These are phyloP conservation scores for Cordyceps javanica DNA, from an alignment of 2,329 filamentous ascomycete genomes.

Conservation along the genomic window DNA sequence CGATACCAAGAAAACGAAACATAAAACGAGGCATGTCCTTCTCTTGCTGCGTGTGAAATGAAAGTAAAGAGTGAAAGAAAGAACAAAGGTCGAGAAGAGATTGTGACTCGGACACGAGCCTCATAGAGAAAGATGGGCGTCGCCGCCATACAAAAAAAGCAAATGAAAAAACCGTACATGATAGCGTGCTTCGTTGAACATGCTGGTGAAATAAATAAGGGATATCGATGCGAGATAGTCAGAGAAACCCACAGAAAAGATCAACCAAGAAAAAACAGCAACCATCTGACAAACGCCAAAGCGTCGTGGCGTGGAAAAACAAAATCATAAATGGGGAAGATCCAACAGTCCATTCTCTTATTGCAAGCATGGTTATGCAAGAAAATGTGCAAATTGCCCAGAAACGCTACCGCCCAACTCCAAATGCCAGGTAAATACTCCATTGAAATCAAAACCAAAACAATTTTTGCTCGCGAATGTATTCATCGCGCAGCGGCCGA, in stretches of 20 bases:
- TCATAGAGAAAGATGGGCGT: not conserved
- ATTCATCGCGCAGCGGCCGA: not conserved
- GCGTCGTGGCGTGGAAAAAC: not conserved
- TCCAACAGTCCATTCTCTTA: not conserved
- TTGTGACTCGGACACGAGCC: not conserved
- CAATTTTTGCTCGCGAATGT: constrained; percentile 1
- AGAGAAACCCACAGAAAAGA: not conserved
- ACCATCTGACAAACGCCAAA: not conserved
- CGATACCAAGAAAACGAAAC: no score
- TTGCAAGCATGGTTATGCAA: not conserved
- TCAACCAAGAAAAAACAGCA: not conserved
- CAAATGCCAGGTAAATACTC: not conserved
- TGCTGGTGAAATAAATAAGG: not conserved
- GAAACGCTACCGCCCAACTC: constrained; percentile 5
- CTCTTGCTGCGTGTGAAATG: not conserved
- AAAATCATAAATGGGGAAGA: not conserved
- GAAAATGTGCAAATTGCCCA: not conserved
- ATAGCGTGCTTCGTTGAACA: not conserved
- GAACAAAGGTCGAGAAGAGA: not conserved
- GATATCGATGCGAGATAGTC: constrained; percentile 6
- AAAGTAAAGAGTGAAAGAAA: not conserved
- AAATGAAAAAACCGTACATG: not conserved
- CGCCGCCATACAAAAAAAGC: not conserved
- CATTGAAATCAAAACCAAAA: not conserved
- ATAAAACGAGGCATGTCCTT: no score